A percentile compares a stretch with the other conserved stretches of the same genome.
Conservation (phyloP, 129 eudicot genomes). For the Saposhnikovia divaricata region DNA sequence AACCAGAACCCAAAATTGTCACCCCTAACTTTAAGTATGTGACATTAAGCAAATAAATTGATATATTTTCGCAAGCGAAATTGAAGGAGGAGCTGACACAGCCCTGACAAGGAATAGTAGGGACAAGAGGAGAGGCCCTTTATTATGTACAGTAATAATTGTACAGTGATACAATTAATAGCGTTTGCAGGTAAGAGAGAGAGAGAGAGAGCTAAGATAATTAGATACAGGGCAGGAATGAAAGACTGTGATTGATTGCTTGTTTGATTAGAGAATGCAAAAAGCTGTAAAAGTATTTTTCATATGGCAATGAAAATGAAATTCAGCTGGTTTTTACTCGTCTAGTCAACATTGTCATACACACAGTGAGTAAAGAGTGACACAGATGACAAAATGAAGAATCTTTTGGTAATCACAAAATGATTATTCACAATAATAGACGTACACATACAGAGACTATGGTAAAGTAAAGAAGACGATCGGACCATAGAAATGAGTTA, state of each 20-base stretch:
- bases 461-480: too few species aligned
- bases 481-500: too few species aligned
- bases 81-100: background rate
- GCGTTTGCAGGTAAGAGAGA: background rate
- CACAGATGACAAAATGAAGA: background rate
- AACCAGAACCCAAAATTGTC: too few species aligned
- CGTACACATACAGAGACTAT: too few species aligned
- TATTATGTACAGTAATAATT: background rate
- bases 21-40: too few species aligned
- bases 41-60: too few species aligned
- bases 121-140: background rate
- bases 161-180: background rate
- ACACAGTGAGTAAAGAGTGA: background rate
- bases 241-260: constrained; percentile 24
- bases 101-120: background rate
- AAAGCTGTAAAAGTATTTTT: background rate
- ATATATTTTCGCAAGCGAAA: too few species aligned
- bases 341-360: constrained; percentile 7
- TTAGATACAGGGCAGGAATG: background rate
- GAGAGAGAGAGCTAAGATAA: background rate
- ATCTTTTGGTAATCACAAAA: background rate
- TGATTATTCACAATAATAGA: background rate
- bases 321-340: background rate
- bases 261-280: constrained; percentile 12
- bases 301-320: background rate